phyloP scores from a whole-genome alignment of 192 early-diverging fungal species.

The Coemansia guatemalensis region DNA sequence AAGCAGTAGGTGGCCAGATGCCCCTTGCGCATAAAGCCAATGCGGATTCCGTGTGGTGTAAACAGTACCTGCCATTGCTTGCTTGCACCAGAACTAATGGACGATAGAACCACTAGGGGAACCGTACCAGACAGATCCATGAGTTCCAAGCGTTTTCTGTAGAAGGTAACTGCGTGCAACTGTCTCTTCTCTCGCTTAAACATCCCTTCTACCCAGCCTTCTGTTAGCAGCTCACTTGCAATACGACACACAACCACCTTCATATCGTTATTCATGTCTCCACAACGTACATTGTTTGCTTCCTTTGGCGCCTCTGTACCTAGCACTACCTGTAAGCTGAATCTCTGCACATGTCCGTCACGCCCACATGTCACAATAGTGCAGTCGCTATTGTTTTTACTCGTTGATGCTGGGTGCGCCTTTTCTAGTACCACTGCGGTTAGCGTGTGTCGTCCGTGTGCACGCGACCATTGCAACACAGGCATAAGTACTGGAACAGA shows the following conservation, averaged over 20 bases:
- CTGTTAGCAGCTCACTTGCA: conserved; percentile 62
- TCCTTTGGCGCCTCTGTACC: not conserved
- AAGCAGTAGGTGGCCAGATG: conserved; percentile 53
- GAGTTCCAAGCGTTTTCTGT: conserved; percentile 68
- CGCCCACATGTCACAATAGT: conserved; percentile 18
- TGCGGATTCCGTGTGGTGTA: conserved; percentile 48
- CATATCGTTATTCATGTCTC: conserved; percentile 1
- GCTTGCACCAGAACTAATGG: conserved; percentile 74
- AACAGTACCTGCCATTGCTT: conserved; percentile 68
- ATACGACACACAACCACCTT: not conserved
- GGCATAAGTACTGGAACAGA: not conserved
- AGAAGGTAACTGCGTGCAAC: conserved; percentile 69
- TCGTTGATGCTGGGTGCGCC: not conserved
- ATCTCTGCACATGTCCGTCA: conserved; percentile 15
- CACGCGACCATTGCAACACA: not conserved
- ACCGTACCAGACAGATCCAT: conserved; percentile 61
- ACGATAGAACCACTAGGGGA: conserved; percentile 64
- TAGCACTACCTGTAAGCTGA: not conserved
- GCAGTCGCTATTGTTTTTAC: not conserved
- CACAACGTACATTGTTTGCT: not conserved
- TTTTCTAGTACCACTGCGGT: conserved; percentile 1
- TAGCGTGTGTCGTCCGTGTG: conserved; percentile 8
- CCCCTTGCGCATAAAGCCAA: conserved; percentile 48
- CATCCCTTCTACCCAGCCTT: conserved; percentile 71
- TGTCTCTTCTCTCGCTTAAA: conserved; percentile 52